A percentile compares a stretch with the other conserved stretches of the same genome.
These are phyloP conservation scores for Fusarium pseudonygamai DNA, from an alignment of 2,329 filamentous ascomycete species.

Conservation along the genomic window DNA sequence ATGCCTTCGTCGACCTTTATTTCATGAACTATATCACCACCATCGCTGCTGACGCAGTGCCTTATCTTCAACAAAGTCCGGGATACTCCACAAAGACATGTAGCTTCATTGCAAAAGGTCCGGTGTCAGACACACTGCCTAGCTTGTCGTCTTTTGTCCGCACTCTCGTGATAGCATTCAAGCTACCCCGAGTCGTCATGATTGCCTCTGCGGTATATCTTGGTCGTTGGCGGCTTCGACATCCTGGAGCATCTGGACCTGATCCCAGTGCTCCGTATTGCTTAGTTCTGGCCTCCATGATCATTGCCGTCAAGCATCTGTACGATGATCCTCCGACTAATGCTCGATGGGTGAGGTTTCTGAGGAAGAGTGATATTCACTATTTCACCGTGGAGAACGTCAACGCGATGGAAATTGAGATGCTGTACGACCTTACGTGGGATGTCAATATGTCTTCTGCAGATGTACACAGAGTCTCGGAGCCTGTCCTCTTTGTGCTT, in stretches of 20 bases:
- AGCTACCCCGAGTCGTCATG: not conserved
- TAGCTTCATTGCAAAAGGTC: too few relatives aligned
- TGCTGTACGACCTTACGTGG: not conserved
- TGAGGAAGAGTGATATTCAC: not conserved
- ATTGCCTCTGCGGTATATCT: not conserved
- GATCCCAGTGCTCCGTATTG: not conserved
- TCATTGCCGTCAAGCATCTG: not conserved
- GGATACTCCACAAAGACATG: not conserved
- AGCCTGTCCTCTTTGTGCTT: not conserved
- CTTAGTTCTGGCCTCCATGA: not conserved
- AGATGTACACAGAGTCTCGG: not conserved
- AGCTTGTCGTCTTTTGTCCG: not conserved
- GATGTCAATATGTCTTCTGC: not conserved
- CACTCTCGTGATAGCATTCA: not conserved
- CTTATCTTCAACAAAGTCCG: not conserved
- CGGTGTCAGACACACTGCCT: not conserved
- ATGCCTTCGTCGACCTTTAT: not conserved
- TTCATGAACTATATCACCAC: constrained; percentile 1
- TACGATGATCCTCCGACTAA: not conserved
- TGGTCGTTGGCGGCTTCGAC: not conserved
- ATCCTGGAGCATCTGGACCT: not conserved
- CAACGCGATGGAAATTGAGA: constrained; percentile 1
- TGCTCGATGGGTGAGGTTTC: not conserved
- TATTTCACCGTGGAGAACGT: not conserved
- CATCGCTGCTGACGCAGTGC: not conserved